Conservation (phyloP, 257 asterid genomes). For the Jaltomata sinuosa region DNA sequence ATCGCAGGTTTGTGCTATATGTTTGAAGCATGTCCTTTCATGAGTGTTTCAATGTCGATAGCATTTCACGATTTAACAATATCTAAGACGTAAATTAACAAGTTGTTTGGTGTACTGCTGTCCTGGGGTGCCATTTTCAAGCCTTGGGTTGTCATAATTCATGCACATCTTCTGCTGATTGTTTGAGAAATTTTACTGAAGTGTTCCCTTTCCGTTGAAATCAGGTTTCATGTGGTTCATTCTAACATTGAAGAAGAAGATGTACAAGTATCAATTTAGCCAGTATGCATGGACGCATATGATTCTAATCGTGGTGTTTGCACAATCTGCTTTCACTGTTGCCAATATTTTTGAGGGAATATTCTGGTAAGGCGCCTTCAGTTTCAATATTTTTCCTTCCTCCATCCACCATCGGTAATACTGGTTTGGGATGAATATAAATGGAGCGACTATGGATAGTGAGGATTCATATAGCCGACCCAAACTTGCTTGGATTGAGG, state of each 20-base stretch:
- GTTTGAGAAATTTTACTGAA: not conserved
- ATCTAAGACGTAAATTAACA: not conserved
- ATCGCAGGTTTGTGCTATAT: constrained; percentile 53
- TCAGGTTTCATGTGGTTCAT: constrained; percentile 95
- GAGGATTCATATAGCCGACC: not conserved
- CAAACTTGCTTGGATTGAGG: not conserved
- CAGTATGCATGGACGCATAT: constrained; percentile 89
- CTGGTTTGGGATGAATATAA: not conserved
- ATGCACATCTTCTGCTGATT: not conserved
- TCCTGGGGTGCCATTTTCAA: not conserved
- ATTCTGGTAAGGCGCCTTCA: constrained; percentile 44
- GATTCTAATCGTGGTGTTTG: constrained; percentile 72
- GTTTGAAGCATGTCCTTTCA: not conserved
- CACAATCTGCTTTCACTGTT: constrained; percentile 67
- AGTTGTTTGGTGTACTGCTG: not conserved
- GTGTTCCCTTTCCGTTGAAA: not conserved
- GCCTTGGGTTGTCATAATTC: not conserved
- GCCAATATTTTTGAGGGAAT: constrained; percentile 82
- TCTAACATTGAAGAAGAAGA: constrained; percentile 77
- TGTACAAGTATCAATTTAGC: constrained; percentile 91
- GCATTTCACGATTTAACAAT: not conserved
- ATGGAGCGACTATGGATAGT: not conserved
- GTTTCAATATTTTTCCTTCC: not conserved
- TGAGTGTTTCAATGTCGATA: not conserved
- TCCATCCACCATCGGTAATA: not conserved